Conservation (phyloP, 371 early-diverging fungal species). For the Mucor mucedo region DNA sequence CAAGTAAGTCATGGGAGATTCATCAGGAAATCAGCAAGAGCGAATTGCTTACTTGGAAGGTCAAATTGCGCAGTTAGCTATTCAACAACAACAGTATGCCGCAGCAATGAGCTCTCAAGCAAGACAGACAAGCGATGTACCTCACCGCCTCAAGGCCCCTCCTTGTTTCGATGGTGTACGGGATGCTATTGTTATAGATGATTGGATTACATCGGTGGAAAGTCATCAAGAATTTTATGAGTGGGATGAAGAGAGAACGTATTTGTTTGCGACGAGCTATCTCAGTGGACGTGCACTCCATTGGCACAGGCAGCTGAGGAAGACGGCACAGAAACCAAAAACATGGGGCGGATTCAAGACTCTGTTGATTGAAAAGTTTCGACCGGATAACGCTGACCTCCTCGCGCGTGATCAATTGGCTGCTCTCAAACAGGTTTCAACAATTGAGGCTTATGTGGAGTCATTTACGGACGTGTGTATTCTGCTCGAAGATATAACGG, state of each 20-base stretch:
- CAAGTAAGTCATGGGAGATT: no score
- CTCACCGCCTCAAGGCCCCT: no score
- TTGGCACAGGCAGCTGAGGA: not conserved
- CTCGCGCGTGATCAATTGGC: constrained; percentile 2
- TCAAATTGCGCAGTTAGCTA: no score
- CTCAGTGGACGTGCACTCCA: not conserved
- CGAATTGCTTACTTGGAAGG: no score
- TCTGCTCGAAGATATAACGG: not conserved
- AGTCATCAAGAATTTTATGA: not conserved
- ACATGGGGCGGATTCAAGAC: not conserved
- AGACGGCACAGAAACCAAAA: not conserved
- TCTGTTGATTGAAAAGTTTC: not conserved
- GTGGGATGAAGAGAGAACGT: not conserved
- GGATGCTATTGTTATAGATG: not conserved
- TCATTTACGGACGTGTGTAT: constrained; percentile 4
- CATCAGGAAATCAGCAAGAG: no score
- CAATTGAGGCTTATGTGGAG: not conserved
- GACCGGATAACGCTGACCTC: not conserved
- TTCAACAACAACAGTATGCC: no score
- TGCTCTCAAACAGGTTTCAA: not conserved
- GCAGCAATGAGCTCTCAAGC: no score
- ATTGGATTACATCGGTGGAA: not conserved
- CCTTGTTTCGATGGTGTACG: no score
- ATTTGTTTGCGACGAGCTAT: not conserved
- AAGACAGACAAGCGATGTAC: no score